phyloP scores from a whole-genome alignment of 495 filamentous ascomycete genomes.

The Lophiostoma macrostomum region DNA sequence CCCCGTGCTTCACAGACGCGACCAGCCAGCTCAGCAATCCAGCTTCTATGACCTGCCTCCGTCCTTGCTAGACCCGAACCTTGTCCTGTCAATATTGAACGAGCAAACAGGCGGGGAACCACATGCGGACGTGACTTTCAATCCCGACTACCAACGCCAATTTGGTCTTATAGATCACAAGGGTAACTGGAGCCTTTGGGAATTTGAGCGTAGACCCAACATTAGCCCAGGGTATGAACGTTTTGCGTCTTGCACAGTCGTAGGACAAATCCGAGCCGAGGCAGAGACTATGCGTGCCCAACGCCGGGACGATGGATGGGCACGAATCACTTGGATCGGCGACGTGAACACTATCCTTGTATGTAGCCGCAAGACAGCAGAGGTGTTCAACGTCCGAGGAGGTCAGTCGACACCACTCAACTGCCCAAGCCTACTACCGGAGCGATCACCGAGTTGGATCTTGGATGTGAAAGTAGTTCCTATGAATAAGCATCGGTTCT shows the following conservation, averaged over 20 bases:
- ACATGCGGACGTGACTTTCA: constrained; percentile 75
- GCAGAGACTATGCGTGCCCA: background rate
- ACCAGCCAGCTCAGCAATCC: background rate
- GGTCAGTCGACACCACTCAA: constrained; percentile 11
- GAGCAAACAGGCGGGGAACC: constrained; percentile 53
- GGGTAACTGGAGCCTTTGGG: constrained; percentile 76
- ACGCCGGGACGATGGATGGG: constrained; percentile 42
- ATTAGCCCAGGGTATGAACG: background rate
- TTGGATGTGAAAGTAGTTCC: constrained; percentile 36
- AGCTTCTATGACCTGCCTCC: constrained; percentile 27
- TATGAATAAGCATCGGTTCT: constrained; percentile 31
- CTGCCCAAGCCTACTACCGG: constrained; percentile 15
- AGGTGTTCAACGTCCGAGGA: constrained; percentile 33
- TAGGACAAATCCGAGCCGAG: background rate
- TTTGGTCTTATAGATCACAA: constrained; percentile 69
- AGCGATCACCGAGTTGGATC: constrained; percentile 35
- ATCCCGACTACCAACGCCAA: constrained; percentile 66
- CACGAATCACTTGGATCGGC: constrained; percentile 39
- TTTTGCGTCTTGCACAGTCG: constrained; percentile 4
- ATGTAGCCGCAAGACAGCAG: constrained; percentile 34
- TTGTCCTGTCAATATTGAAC: constrained; percentile 54
- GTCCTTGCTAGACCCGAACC: constrained; percentile 61
- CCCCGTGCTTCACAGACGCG: constrained; percentile 12
- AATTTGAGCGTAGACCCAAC: constrained; percentile 50
- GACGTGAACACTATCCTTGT: constrained; percentile 37